Base-by-base conservation (phyloP, 2,329 filamentous ascomycete species). In the Monilinia laxa region DNA sequence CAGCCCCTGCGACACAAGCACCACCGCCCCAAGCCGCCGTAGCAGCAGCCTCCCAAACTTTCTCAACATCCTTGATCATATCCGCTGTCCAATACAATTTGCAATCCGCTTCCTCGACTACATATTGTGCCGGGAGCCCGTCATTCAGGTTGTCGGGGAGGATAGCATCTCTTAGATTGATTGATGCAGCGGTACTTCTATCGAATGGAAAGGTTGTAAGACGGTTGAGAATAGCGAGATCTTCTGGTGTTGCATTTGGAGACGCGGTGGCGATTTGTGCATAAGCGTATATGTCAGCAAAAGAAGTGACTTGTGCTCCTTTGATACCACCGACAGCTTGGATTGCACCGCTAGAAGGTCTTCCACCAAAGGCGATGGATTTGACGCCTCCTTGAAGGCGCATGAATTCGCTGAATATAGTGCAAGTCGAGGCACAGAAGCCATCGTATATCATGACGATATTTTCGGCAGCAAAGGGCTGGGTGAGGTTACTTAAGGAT, bases 281-380 rank as follows among this genome's bases (percentile, higher is more conserved):
- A 20, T 69, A 62, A 40, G 20, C 16, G 47, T 71, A 70, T 45
- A 76, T 71, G 25, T 67, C 64, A 1, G 31, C 11, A 35, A 68
- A 76, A 5, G 16, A 20, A n/a, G 69, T 45, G 25, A 71, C 74
- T 67, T 82, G 79, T 0, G 79, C 78, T 42, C 88, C 88, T 72
- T 88, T 87, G 58, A 86, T 82, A n/a, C 87, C 88, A n/a, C 87
- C 87, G 23, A 89, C 80, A 5, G 81, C 82, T 78, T 89, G 86
- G 79, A 88, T 90, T 0, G 83, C 81, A 0, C 78, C 77, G 0
- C 79, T 72, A 14, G 78, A 76, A 0, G 87, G 83, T 1, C 85
- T 83, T 1, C 89, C 89, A 12, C 89, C 88, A 31, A 87, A 78
- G 1, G 81, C 80, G 56, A 89, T 80, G 47, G 83, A 84, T 69